Conservation (phyloP, 2,329 filamentous ascomycete genomes). For the Hypoxylon sp. region DNA sequence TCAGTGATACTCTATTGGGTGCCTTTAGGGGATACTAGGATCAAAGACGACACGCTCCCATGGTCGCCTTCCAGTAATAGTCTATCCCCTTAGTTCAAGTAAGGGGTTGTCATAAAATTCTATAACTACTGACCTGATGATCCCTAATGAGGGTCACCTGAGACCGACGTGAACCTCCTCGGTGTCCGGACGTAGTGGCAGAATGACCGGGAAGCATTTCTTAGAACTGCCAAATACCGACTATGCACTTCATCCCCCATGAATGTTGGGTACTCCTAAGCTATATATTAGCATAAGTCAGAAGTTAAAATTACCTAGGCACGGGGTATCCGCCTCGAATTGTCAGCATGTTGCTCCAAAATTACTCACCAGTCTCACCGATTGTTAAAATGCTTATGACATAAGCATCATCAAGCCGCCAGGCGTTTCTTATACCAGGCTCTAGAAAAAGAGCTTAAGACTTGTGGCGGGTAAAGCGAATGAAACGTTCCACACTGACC, state of each 20-base stretch:
- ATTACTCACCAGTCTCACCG: constrained; percentile 47
- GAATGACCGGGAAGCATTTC: constrained; percentile 54
- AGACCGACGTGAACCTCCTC: constrained; percentile 51
- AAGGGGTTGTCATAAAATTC: constrained; percentile 6
- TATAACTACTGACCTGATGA: constrained; percentile 46
- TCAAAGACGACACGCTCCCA: constrained; percentile 4
- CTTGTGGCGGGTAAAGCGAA: constrained; percentile 43
- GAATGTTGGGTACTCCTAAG: constrained; percentile 40
- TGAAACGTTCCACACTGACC: constrained; percentile 44
- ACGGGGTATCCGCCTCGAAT: constrained; percentile 18
- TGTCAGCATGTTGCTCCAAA: constrained; percentile 42
- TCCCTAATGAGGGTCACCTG: constrained; percentile 52
- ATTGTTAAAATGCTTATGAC: constrained; percentile 44
- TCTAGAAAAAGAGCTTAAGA: constrained; percentile 35
- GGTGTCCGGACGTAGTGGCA: constrained; percentile 50
- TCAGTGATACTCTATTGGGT: constrained; percentile 56
- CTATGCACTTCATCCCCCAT: constrained; percentile 49
- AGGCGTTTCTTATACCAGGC: constrained; percentile 33
- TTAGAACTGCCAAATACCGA: constrained; percentile 47
- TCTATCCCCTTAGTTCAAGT: not conserved
- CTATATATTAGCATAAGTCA: constrained; percentile 42
- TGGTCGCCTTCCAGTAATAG: constrained; percentile 1
- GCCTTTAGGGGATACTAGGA: constrained; percentile 7
- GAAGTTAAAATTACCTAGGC: constrained; percentile 13
- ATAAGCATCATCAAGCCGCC: constrained; percentile 46